These are phyloP conservation scores for Huntiella bhutanensis DNA, from an alignment of 2,329 filamentous ascomycete genomes.

Conservation along the genomic window DNA sequence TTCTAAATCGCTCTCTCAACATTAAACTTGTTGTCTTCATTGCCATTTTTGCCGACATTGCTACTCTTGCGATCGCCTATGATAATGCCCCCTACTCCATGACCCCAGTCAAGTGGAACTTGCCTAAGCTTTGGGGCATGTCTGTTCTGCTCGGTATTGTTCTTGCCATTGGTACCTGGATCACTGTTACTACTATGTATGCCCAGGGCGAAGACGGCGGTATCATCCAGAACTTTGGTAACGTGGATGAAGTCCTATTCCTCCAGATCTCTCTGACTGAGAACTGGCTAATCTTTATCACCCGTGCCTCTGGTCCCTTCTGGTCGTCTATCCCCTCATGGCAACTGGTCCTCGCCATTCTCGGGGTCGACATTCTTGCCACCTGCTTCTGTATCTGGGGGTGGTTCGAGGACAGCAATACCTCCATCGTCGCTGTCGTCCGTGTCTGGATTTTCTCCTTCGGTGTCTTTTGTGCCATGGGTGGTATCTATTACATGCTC, in stretches of 20 bases:
- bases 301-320: conserved; percentile 79
- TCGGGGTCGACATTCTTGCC: conserved; percentile 65
- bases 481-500: conserved; percentile 55
- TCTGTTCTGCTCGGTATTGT: conserved; percentile 67
- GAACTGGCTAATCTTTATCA: conserved; percentile 96
- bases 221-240: conserved; percentile 79
- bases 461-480: conserved; percentile 71
- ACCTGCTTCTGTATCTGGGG: conserved; percentile 76
- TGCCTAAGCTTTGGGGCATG: conserved; percentile 82
- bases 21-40: conserved; percentile 83
- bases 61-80: conserved; percentile 80
- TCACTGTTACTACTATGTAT: conserved; percentile 74
- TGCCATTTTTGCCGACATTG: conserved; percentile 85
- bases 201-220: conserved; percentile 45
- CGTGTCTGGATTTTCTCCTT: conserved; percentile 86
- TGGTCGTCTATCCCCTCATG: conserved; percentile 79
- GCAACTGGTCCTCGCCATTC: conserved; percentile 61
- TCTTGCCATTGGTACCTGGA: conserved; percentile 71
- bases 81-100: conserved; percentile 79
- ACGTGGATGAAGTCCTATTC: conserved; percentile 67
- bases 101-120: conserved; percentile 84
- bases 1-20: conserved; percentile 68
- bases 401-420: conserved; percentile 51
- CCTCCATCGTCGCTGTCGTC: conserved; percentile 66
- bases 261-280: conserved; percentile 78